phyloP scores from a whole-genome alignment of 1,139 yeast genomes.

The Geotrichum klebahnii region DNA sequence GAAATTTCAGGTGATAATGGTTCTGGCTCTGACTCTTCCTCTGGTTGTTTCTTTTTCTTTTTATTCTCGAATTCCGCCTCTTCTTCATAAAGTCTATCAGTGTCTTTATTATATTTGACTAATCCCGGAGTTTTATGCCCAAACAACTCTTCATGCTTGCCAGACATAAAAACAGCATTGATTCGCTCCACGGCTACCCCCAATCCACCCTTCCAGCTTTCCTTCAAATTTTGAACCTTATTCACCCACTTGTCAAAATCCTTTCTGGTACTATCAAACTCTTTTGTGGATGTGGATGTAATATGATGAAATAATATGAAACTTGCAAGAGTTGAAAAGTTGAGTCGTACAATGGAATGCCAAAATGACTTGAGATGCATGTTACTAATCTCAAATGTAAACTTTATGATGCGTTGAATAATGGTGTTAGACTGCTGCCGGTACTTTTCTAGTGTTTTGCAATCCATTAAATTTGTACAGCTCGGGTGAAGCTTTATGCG shows the following conservation, averaged over 20 bases:
- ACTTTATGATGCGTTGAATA: slow-evolving; percentile 35
- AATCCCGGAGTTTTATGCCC: slow-evolving; percentile 11
- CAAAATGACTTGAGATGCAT: slow-evolving; percentile 41
- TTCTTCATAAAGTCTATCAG: slow-evolving; percentile 15
- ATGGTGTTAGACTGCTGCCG: slow-evolving; percentile 35
- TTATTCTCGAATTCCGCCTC: background rate
- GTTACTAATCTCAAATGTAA: slow-evolving; percentile 39
- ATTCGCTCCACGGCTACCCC: slow-evolving; percentile 39
- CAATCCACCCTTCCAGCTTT: slow-evolving; percentile 41
- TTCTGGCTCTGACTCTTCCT: background rate
- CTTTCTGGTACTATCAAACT: slow-evolving; percentile 33
- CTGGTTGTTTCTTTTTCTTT: no score
- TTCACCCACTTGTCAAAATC: slow-evolving; percentile 37
- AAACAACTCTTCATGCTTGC: slow-evolving; percentile 13
- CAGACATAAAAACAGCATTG: slow-evolving; percentile 36
- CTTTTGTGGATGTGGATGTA: slow-evolving; percentile 35
- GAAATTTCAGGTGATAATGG: background rate
- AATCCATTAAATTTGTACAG: slow-evolving; percentile 26
- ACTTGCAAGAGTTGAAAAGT: slow-evolving; percentile 38
- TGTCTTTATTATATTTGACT: slow-evolving; percentile 14
- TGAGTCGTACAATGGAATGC: slow-evolving; percentile 38
- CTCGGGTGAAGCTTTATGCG: slow-evolving; percentile 33
- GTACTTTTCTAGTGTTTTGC: slow-evolving; percentile 25
- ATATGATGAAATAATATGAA: slow-evolving; percentile 38
- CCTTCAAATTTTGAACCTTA: slow-evolving; percentile 31